phyloP scores from a whole-genome alignment of 2,329 filamentous ascomycete genomes.

The Colletotrichum filicis region DNA sequence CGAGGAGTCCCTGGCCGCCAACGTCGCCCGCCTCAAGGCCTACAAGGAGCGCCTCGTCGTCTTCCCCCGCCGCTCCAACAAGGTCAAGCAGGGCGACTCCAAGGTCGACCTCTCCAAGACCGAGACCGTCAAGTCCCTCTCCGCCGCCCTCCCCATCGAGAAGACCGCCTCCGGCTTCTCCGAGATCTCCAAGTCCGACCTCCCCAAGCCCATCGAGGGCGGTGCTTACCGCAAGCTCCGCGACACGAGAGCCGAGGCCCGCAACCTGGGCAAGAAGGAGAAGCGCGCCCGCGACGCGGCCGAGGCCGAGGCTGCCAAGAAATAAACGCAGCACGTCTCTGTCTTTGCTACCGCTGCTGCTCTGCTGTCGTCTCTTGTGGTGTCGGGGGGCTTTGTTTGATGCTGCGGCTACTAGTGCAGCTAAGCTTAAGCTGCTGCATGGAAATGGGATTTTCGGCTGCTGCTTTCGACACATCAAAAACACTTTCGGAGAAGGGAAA shows the following conservation, averaged over 20 bases:
- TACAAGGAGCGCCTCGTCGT: constrained; percentile 97
- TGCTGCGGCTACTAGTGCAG: constrained; percentile 25
- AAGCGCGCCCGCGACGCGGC: constrained; percentile 93
- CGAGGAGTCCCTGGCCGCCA: constrained; percentile 92
- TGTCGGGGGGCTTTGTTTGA: constrained; percentile 32
- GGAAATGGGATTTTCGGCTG: constrained; percentile 31
- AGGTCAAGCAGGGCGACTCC: constrained; percentile 93
- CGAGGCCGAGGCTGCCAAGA: constrained; percentile 86
- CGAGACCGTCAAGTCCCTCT: constrained; percentile 66
- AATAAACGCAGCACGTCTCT: constrained; percentile 66
- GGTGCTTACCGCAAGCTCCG: constrained; percentile 90
- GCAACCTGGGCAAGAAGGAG: constrained; percentile 85
- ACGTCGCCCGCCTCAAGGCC: constrained; percentile 97
- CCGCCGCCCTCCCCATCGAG: constrained; percentile 77
- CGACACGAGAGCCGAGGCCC: constrained; percentile 83
- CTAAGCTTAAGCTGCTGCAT: constrained; percentile 25
- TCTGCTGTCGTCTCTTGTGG: constrained; percentile 34
- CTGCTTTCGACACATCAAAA: constrained; percentile 35
- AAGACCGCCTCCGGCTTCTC: constrained; percentile 72
- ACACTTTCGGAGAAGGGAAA: constrained; percentile 28
- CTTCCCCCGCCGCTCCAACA: constrained; percentile 94
- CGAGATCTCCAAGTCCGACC: constrained; percentile 84
- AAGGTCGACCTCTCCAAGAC: constrained; percentile 82
- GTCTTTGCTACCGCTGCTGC: constrained; percentile 25
- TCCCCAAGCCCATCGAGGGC: constrained; percentile 80